Conservation (phyloP, 768 basidiomycete genomes). For the Auriscalpium orientale region DNA sequence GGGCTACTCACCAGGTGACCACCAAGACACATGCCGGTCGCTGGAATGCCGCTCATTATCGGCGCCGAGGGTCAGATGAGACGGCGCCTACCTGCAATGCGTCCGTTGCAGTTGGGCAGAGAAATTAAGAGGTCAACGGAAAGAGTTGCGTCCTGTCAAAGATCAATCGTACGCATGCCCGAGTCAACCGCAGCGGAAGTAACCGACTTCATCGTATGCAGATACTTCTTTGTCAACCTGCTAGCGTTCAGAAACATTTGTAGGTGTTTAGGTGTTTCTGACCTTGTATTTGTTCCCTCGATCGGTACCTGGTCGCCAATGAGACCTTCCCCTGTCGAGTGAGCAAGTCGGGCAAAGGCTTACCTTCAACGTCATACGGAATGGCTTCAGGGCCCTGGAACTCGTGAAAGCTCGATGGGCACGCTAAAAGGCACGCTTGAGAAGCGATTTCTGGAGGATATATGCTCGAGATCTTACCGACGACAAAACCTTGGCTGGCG, state of each 20-base stretch:
- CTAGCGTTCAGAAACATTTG: too few relatives aligned
- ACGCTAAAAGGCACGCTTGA: constrained; percentile 37
- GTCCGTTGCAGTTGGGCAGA: constrained; percentile 80
- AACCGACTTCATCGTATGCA: constrained; percentile 77
- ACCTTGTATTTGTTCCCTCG: constrained; percentile 92
- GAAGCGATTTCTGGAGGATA: too few relatives aligned
- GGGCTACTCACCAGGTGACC: constrained; percentile 64
- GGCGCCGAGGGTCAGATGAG: not conserved
- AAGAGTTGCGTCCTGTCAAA: constrained; percentile 63
- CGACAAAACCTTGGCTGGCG: constrained; percentile 79
- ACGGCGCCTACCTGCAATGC: constrained; percentile 62
- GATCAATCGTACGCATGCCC: too few relatives aligned
- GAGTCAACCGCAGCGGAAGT: too few relatives aligned
- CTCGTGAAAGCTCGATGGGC: constrained; percentile 85
- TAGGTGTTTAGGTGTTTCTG: not conserved
- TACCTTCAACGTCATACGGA: constrained; percentile 82
- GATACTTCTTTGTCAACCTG: constrained; percentile 83
- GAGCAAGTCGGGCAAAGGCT: not conserved
- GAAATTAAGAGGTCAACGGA: constrained; percentile 68
- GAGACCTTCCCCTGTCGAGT: not conserved
- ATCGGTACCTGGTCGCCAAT: constrained; percentile 54
- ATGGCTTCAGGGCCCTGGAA: constrained; percentile 86
- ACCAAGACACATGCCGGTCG: constrained; percentile 88
- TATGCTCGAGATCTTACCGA: constrained; percentile 40
- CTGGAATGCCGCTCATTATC: constrained; percentile 26